Percentiles rank a stretch among this genome's conserved stretches.
These are phyloP conservation scores for Skeletonema tropicum DNA, from an alignment of 108 stramenopile genomes.

Conservation along the genomic window DNA sequence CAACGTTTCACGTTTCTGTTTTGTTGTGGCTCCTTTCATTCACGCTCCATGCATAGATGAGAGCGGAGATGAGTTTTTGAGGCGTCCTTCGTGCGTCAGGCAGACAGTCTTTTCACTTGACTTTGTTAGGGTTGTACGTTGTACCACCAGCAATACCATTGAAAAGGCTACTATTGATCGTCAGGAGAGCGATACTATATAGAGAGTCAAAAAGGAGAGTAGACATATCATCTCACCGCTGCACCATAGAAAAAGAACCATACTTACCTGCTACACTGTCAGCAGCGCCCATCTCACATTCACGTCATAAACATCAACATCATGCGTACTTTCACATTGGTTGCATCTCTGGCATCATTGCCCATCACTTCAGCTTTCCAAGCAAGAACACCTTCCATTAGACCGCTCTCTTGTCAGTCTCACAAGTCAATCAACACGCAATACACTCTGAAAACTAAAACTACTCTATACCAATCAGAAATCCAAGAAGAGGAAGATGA, in stretches of 20 bases:
- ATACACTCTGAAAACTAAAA: not conserved
- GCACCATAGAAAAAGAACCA: not conserved
- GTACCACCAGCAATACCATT: too few relatives aligned
- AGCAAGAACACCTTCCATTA: not conserved
- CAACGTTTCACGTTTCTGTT: too few relatives aligned
- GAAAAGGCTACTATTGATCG: too few relatives aligned
- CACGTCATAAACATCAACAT: not conserved
- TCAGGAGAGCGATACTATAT: too few relatives aligned
- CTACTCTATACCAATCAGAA: conserved; percentile 1
- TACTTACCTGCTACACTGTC: not conserved
- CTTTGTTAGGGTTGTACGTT: too few relatives aligned
- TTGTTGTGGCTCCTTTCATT: too few relatives aligned
- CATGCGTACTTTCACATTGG: not conserved
- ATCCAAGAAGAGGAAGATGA: conserved; percentile 15
- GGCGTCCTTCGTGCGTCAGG: too few relatives aligned
- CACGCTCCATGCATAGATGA: too few relatives aligned
- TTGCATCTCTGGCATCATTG: not conserved
- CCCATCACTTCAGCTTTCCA: not conserved
- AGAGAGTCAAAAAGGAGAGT: too few relatives aligned
- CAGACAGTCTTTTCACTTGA: too few relatives aligned
- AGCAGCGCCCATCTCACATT: not conserved
- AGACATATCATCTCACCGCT: too few relatives aligned
- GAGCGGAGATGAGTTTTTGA: too few relatives aligned
- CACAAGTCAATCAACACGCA: not conserved
- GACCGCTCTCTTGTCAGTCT: not conserved